Conservation (phyloP, 371 early-diverging fungal species). For the Mortierella sp. region DNA sequence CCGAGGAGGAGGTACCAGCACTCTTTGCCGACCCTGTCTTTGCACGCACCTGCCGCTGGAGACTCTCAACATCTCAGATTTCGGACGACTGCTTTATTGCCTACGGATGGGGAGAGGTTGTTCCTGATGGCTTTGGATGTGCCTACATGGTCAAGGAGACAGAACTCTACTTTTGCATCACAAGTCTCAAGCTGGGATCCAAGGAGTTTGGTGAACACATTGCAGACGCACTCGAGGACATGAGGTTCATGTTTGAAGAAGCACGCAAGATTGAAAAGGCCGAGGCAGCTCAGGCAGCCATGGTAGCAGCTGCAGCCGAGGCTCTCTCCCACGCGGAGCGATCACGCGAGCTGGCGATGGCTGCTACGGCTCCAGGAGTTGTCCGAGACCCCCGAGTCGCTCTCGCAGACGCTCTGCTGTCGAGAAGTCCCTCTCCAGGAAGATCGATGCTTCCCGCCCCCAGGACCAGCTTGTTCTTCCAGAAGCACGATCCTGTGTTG, state of each 20-base stretch:
- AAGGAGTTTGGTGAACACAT: slow-evolving; percentile 66
- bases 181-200: slow-evolving; percentile 66
- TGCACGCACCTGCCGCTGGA: slow-evolving; percentile 86
- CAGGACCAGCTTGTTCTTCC: slow-evolving; percentile 51
- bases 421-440: slow-evolving; percentile 41
- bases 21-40: slow-evolving; percentile 88
- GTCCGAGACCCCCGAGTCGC: no score
- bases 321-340: no score
- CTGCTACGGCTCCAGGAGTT: no score
- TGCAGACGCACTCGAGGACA: slow-evolving; percentile 75
- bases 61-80: slow-evolving; percentile 91
- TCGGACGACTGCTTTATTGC: slow-evolving; percentile 88
- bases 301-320: slow-evolving; percentile 29
- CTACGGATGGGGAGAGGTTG: slow-evolving; percentile 96
- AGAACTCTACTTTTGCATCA: slow-evolving; percentile 83
- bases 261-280: slow-evolving; percentile 53
- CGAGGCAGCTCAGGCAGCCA: slow-evolving; percentile 42
- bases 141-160: slow-evolving; percentile 93
- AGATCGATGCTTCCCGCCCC: slow-evolving; percentile 34
- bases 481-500: slow-evolving; percentile 46
- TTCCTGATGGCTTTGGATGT: slow-evolving; percentile 89
- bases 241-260: slow-evolving; percentile 62
- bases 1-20: slow-evolving; percentile 77
- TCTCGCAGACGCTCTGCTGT: no score
- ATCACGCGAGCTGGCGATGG: slow-evolving; percentile 2